Percentiles rank a stretch among this genome's conserved stretches.
Conservation (phyloP, 2,329 filamentous ascomycete species). For the Aureobasidium lini region DNA sequence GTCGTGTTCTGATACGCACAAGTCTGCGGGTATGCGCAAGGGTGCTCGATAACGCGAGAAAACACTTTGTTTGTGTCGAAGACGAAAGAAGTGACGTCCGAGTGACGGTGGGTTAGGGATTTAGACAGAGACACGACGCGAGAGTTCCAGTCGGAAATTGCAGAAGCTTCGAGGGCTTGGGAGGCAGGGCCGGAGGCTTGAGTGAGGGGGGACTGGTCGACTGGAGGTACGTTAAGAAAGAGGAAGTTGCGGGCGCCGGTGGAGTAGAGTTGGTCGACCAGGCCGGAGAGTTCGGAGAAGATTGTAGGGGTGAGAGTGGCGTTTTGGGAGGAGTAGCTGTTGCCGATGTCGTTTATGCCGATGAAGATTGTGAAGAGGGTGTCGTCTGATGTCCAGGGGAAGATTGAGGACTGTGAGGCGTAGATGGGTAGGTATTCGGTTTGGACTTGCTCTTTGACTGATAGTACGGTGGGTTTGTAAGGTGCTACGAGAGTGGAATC, state of each 20-base stretch:
- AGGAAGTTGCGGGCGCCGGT: conserved; percentile 44
- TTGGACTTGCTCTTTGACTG: conserved; percentile 45
- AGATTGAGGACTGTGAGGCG: conserved; percentile 28
- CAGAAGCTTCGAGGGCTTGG: conserved; percentile 28
- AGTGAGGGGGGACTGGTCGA: conserved; percentile 48
- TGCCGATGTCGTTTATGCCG: conserved; percentile 51
- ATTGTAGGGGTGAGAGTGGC: conserved; percentile 27
- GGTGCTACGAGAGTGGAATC: conserved; percentile 44
- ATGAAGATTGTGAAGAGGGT: conserved; percentile 47
- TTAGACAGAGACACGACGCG: conserved; percentile 36
- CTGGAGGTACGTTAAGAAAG: conserved; percentile 40
- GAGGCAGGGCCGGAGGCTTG: conserved; percentile 31
- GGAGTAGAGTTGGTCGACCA: conserved; percentile 36
- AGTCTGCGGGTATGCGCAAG: conserved; percentile 43
- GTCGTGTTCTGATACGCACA: conserved; percentile 49
- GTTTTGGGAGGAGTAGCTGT: conserved; percentile 38
- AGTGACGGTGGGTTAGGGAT: conserved; percentile 31
- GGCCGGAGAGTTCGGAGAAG: conserved; percentile 30
- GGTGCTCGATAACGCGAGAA: conserved; percentile 45
- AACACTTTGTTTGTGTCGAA: conserved; percentile 50
- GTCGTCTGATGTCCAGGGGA: conserved; percentile 37
- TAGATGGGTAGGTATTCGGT: conserved; percentile 37
- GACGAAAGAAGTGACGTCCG: conserved; percentile 43
- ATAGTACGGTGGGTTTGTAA: conserved; percentile 42
- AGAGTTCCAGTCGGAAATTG: conserved; percentile 47